phyloP scores from a whole-genome alignment of 305 asterid genomes.

The Andrographis paniculata region DNA sequence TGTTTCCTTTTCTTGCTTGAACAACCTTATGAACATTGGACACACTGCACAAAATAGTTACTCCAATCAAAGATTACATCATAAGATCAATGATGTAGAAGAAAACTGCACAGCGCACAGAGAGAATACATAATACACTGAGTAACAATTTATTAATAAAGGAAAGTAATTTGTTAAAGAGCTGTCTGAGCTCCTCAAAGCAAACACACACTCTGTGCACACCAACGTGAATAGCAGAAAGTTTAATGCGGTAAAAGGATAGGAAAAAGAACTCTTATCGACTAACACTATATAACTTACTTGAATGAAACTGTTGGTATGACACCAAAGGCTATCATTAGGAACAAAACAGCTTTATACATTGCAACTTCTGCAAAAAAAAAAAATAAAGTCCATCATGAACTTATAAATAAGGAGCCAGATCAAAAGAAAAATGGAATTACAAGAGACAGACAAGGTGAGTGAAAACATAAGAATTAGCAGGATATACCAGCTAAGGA shows the following conservation, averaged over 20 bases:
- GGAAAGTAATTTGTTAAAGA: neutral
- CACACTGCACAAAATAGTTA: constrained; percentile 42
- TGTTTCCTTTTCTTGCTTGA: constrained; percentile 71
- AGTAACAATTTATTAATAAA: neutral
- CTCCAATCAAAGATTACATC: constrained; percentile 13
- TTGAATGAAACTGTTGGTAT: constrained; percentile 64
- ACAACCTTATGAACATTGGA: constrained; percentile 68
- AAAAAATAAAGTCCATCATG: constrained; percentile 1
- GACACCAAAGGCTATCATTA: constrained; percentile 68
- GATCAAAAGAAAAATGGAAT: constrained; percentile 1
- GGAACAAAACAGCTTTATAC: constrained; percentile 32
- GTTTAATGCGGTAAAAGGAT: neutral
- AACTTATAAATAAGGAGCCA: constrained; percentile 2
- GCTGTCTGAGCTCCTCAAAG: neutral
- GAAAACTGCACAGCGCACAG: constrained; percentile 4
- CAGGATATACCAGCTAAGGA: neutral
- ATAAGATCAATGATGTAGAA: constrained; percentile 14
- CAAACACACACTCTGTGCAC: neutral
- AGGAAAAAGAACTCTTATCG: constrained; percentile 1
- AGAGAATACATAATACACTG: constrained; percentile 1
- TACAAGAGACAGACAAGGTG: neutral
- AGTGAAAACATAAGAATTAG: neutral
- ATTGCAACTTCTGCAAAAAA: constrained; percentile 47
- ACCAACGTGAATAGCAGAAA: neutral
- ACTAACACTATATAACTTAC: constrained; percentile 37